These are phyloP conservation scores for Wickerhamomyces mucosus DNA, from an alignment of 805 yeast genomes.

Conservation along the genomic window DNA sequence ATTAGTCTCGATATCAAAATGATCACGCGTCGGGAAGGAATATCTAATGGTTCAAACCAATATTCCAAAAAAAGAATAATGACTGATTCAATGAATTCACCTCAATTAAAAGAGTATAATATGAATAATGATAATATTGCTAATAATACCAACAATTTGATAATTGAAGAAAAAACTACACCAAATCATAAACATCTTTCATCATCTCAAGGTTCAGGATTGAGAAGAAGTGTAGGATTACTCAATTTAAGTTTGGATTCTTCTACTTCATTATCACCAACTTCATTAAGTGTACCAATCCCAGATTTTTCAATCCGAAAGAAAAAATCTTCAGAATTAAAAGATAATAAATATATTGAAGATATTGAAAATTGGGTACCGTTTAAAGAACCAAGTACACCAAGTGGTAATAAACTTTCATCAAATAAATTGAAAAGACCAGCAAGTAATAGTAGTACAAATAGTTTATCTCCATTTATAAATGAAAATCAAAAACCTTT, in stretches of 20 bases:
- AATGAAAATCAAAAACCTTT: slow-evolving; percentile 18
- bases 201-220: slow-evolving; percentile 22
- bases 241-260: slow-evolving; percentile 38
- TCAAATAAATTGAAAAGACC: slow-evolving; percentile 18
- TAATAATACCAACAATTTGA: slow-evolving; percentile 4
- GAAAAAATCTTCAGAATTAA: slow-evolving; percentile 11
- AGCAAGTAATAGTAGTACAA: slow-evolving; percentile 18
- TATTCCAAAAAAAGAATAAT: slow-evolving; percentile 17
- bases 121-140: slow-evolving; percentile 5
- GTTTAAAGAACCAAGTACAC: slow-evolving; percentile 20
- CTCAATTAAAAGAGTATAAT: slow-evolving; percentile 15
- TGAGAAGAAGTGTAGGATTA: slow-evolving; percentile 45
- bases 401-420: slow-evolving; percentile 9
- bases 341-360: slow-evolving; percentile 13
- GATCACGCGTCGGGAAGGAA: slow-evolving; percentile 11
- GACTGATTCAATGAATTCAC: slow-evolving; percentile 18
- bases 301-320: slow-evolving; percentile 15
- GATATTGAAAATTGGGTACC: slow-evolving; percentile 24
- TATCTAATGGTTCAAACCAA: too few relatives aligned
- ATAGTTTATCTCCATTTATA: slow-evolving; percentile 18
- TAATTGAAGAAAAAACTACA: slow-evolving; percentile 9
- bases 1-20: too few relatives aligned
- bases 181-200: slow-evolving; percentile 15
- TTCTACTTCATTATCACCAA: slow-evolving; percentile 16
- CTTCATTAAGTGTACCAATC: slow-evolving; percentile 12